A percentile compares a stretch with the other conserved stretches of the same genome.
Conservation (phyloP, 306 rosid genomes). For the Datisca glomerata region DNA sequence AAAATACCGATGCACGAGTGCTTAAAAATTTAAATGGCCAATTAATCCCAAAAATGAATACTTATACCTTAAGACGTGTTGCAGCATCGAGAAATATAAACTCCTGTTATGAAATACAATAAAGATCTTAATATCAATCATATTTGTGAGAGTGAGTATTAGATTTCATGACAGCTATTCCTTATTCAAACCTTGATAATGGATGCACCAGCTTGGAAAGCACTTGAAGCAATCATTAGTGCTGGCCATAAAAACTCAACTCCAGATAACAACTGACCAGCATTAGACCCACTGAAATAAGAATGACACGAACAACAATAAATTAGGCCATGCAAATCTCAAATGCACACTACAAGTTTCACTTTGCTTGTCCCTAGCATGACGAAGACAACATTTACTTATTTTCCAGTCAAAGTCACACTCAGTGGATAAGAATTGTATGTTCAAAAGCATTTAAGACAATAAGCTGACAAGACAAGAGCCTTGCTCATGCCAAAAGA, state of each 20-base stretch:
- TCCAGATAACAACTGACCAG: conserved; percentile 74
- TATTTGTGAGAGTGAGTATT: conserved; percentile 14
- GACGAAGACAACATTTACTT: not conserved
- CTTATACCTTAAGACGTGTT: conserved; percentile 40
- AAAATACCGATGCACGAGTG: conserved; percentile 7
- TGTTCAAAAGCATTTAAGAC: not conserved
- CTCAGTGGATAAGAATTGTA: no score
- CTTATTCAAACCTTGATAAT: conserved; percentile 54
- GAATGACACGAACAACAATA: not conserved
- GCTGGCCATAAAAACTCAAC: conserved; percentile 69
- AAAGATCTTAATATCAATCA: conserved; percentile 12
- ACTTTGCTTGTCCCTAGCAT: not conserved
- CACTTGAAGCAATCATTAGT: conserved; percentile 68
- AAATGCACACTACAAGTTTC: not conserved
- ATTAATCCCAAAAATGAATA: conserved; percentile 1
- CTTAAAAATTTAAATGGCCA: not conserved
- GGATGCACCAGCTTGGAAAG: conserved; percentile 90
- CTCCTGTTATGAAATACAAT: conserved; percentile 42
- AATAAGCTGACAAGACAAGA: not conserved
- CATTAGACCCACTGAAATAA: conserved; percentile 60
- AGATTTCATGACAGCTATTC: conserved; percentile 8
- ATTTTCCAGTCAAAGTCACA: no score
- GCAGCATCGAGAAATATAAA: conserved; percentile 57
- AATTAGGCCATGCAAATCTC: not conserved
- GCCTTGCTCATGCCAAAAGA: not conserved